Evolutionary conservation across 768 basidiomycete species (phyloP), one percentile per base, ranked within the genome.

Genomic region (Grammothele lineata): DNA sequence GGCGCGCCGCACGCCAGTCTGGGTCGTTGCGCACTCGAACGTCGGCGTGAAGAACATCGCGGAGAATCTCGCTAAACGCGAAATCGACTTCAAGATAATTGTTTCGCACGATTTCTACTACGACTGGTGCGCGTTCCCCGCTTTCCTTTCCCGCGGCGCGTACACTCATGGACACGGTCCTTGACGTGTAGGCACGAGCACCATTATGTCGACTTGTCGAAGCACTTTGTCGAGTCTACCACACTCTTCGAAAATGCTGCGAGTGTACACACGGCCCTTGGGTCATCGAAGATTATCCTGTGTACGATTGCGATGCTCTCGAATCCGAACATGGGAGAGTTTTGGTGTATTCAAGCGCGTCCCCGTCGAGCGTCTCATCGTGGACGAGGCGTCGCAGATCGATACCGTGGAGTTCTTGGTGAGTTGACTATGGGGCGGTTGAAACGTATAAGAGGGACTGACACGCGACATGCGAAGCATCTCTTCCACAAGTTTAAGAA

Each of bases 11-110:
- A 30, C 8, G 35, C 38, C 56, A 0, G 58, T 86, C 3, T 91
- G 85, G 83, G 76, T 91, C 7, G 68, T 87, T 56, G 86, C 88
- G 10, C 85, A 91, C 54, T 85, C 84, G 15, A 91, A 91, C 66
- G 80, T 90, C 37, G 88, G 84, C 11, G 88, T 90, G 21, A 88
- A 88, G 62, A 91, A 91, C 53, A 90, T 91, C 62, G 88, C 86
- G 32, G 78, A 83, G 57, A 86, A 83, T 63, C 65, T 91, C 27
- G 14, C 14, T 14, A 30, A 30, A 30, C 57, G 72, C 26, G 62
- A 70, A n/a, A 72, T 87, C 47, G 56, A 74, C 11, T 91, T 83
- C 78, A 78, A 70, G 46, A 70, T 91, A n/a, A 21, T 65, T 4
- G 62, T 65, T 1, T 65, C 64, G 7, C 40, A 49, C 9, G 64